These are phyloP conservation scores for Cystobasidiaceae sp. DNA, from an alignment of 1,284 basidiomycete genomes.

Conservation along the genomic window DNA sequence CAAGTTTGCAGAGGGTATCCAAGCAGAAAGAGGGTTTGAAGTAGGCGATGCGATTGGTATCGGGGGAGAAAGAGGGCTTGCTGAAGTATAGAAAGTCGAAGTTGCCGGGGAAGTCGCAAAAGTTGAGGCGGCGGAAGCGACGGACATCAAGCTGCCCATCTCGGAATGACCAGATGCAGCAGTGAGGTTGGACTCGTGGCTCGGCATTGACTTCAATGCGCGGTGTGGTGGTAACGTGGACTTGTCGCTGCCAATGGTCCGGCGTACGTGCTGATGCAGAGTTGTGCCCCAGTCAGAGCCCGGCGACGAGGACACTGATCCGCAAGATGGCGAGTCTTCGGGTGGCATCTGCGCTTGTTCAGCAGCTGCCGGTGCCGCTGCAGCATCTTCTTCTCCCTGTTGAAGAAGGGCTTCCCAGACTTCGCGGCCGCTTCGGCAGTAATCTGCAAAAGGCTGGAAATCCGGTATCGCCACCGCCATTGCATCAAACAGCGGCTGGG, in stretches of 20 bases:
- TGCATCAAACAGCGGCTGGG: slow-evolving; percentile 72
- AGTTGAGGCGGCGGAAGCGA: background rate
- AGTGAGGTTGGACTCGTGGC: background rate
- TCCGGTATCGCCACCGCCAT: slow-evolving; percentile 63
- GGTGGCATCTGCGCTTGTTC: too few relatives aligned
- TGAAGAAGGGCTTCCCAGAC: slow-evolving; percentile 41
- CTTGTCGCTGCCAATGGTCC: too few relatives aligned
- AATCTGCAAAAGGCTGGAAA: slow-evolving; percentile 39
- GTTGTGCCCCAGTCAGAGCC: too few relatives aligned
- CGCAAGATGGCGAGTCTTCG: too few relatives aligned
- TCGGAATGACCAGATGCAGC: too few relatives aligned
- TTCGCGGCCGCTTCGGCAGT: slow-evolving; percentile 37
- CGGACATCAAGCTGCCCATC: too few relatives aligned
- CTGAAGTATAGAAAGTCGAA: background rate
- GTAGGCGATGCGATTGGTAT: slow-evolving; percentile 10
- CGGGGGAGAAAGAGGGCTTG: too few relatives aligned
- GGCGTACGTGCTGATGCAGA: too few relatives aligned
- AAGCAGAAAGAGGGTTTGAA: background rate
- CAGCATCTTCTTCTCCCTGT: background rate
- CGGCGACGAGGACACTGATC: too few relatives aligned
- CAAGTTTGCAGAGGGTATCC: slow-evolving; percentile 7
- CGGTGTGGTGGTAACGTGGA: too few relatives aligned
- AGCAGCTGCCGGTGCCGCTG: background rate
- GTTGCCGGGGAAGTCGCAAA: slow-evolving; percentile 10
- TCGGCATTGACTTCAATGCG: background rate